Evolutionary conservation across 129 eudicot species (phyloP).

Genomic region (Arctium minus): DNA sequence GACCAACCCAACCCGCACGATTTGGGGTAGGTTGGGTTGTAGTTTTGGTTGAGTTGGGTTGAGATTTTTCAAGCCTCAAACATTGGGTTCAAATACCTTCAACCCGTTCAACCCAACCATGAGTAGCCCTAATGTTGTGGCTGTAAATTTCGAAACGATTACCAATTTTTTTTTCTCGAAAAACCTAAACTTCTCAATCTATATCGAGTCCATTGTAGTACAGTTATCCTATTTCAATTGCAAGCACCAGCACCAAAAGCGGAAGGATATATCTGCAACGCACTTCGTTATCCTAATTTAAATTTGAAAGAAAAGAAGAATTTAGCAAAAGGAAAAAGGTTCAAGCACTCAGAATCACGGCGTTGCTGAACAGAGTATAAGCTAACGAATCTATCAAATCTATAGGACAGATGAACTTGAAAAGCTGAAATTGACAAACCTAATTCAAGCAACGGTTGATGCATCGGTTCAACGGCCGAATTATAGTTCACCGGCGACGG

Average conservation of each 20-base stretch:
- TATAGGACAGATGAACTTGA: background rate
- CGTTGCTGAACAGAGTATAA: background rate
- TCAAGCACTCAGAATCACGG: background rate
- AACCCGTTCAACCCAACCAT: too few relatives aligned
- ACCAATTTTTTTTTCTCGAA: background rate
- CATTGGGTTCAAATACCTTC: too few relatives aligned
- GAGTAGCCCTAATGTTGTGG: background rate
- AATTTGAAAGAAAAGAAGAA: slow-evolving; percentile 1
- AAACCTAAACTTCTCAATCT: background rate
- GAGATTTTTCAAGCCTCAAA: too few relatives aligned
- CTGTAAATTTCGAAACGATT: background rate
- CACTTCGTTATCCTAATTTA: background rate
- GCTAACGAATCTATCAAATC: background rate
- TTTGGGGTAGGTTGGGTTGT: too few relatives aligned
- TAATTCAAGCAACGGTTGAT: slow-evolving; percentile 22
- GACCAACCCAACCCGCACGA: too few relatives aligned
- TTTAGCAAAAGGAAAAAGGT: background rate
- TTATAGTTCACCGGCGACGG: background rate
- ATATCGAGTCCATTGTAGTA: background rate
- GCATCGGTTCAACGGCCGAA: slow-evolving; percentile 20
- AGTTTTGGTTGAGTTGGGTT: too few relatives aligned
- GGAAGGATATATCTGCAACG: background rate
- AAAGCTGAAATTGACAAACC: slow-evolving; percentile 15
- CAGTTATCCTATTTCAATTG: background rate
- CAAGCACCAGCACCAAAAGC: background rate